A percentile compares a stretch with the other conserved stretches of the same genome.
Evolutionary conservation across 352 stramenopile genomes (phyloP).

Genomic region (Globisporangium parvum): DNA sequence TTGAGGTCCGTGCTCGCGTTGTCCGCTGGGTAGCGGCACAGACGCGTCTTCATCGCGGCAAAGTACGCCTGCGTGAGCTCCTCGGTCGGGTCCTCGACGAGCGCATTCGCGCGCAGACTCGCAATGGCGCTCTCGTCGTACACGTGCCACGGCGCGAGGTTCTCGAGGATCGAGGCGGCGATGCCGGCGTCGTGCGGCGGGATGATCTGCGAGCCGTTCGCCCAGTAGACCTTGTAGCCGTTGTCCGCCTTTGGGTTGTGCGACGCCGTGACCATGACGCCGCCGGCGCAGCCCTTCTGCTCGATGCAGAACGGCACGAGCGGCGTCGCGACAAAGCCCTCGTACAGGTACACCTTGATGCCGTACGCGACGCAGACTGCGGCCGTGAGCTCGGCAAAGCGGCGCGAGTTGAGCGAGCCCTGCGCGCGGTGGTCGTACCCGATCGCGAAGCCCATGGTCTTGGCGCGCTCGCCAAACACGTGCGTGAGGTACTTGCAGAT

Average conservation of each 20-base stretch:
- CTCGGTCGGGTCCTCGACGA: constrained; percentile 64
- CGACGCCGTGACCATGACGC: constrained; percentile 94
- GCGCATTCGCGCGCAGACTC: constrained; percentile 26
- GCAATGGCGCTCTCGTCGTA: constrained; percentile 49
- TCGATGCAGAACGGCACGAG: constrained; percentile 89
- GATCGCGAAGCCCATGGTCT: constrained; percentile 79
- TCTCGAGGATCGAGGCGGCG: constrained; percentile 83
- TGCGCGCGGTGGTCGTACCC: constrained; percentile 88
- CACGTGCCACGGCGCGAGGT: constrained; percentile 83
- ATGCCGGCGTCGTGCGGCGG: constrained; percentile 94
- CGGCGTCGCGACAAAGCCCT: constrained; percentile 93
- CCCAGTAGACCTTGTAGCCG: constrained; percentile 97
- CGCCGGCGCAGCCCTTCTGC: constrained; percentile 70
- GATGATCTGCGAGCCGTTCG: constrained; percentile 96
- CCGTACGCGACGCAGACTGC: constrained; percentile 73
- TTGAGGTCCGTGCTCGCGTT: constrained; percentile 59
- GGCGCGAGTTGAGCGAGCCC: constrained; percentile 76
- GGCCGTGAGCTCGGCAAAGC: constrained; percentile 84
- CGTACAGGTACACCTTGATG: constrained; percentile 89
- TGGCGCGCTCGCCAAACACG: constrained; percentile 64
- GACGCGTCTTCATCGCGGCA: constrained; percentile 26
- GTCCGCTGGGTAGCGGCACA: constrained; percentile 65
- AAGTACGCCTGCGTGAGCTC: constrained; percentile 78
- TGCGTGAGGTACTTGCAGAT: constrained; percentile 83
- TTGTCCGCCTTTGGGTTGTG: constrained; percentile 98